Evolutionary conservation across 1,284 basidiomycete genomes (phyloP).

Genomic region (Apiotrichum sp.): DNA sequence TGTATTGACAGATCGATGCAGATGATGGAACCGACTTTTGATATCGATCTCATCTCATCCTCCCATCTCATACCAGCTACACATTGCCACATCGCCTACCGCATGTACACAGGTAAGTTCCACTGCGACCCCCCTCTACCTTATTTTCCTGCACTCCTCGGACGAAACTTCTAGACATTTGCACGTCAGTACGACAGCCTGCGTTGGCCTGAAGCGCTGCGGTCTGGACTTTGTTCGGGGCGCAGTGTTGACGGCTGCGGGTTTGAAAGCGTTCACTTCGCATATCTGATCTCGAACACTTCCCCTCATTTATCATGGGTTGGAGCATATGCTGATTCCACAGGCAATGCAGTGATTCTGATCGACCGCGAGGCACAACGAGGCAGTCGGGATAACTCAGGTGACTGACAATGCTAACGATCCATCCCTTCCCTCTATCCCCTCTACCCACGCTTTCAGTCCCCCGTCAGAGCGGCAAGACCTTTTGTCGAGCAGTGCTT

Average conservation of each 20-base stretch:
- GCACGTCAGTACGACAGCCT: conserved; percentile 38
- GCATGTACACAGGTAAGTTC: too few species aligned
- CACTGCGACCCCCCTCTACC: neutral
- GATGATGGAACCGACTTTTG: neutral
- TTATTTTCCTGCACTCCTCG: neutral
- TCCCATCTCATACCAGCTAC: neutral
- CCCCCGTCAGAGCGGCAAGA: conserved; percentile 29
- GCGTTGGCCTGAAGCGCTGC: neutral
- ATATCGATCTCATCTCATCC: neutral
- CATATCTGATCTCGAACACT: conserved; percentile 25
- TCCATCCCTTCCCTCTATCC: neutral
- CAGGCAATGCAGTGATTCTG: neutral
- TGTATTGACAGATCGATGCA: too few species aligned
- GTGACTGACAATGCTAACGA: too few species aligned
- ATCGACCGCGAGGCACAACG: too few species aligned
- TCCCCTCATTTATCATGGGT: neutral
- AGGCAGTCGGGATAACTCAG: too few species aligned
- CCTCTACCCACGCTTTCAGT: conserved; percentile 28
- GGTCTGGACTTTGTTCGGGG: neutral
- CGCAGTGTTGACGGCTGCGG: conserved; percentile 6
- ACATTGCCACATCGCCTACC: too few species aligned
- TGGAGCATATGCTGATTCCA: neutral
- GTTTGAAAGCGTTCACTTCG: conserved; percentile 30
- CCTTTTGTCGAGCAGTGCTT: conserved; percentile 32
- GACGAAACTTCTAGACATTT: conserved; percentile 34